Percentiles rank a stretch among this genome's conserved stretches.
phyloP scores from a whole-genome alignment of 805 yeast species.

The Sugiyamaella lignohabitans region DNA sequence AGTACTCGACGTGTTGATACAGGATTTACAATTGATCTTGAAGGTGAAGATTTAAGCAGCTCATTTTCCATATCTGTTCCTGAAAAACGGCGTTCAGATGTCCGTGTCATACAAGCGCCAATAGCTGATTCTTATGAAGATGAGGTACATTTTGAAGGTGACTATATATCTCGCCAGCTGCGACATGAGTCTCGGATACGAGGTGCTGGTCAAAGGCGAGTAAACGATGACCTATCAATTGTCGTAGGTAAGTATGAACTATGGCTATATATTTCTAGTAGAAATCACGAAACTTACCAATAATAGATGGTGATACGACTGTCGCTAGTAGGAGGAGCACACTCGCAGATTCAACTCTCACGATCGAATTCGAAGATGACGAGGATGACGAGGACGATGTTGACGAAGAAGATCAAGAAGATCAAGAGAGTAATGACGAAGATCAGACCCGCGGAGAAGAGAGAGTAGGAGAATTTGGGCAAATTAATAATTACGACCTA shows the following conservation, averaged over 20 bases:
- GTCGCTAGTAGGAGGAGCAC: background rate
- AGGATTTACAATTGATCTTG: slow-evolving; percentile 8
- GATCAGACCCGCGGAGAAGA: background rate
- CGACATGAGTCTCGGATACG: slow-evolving; percentile 6
- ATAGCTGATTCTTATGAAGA: background rate
- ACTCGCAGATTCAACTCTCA: background rate
- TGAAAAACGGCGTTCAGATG: background rate
- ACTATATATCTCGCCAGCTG: background rate
- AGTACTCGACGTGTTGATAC: slow-evolving; percentile 15
- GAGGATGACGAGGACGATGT: background rate
- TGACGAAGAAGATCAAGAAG: background rate
- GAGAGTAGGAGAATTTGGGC: no score
- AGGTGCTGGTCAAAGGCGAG: slow-evolving; percentile 7
- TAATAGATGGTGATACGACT: background rate
- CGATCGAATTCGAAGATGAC: background rate
- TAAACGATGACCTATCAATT: slow-evolving; percentile 4
- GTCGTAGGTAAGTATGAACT: background rate
- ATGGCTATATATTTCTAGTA: no score
- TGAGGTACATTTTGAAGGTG: background rate
- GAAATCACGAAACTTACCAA: background rate
- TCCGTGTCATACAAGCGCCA: background rate
- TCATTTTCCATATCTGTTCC: background rate
- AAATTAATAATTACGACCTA: no score
- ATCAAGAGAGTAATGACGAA: background rate
- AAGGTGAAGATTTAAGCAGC: background rate